Evolutionary conservation across 2,329 filamentous ascomycete species (phyloP).

Genomic region (Colletotrichum karsti): DNA sequence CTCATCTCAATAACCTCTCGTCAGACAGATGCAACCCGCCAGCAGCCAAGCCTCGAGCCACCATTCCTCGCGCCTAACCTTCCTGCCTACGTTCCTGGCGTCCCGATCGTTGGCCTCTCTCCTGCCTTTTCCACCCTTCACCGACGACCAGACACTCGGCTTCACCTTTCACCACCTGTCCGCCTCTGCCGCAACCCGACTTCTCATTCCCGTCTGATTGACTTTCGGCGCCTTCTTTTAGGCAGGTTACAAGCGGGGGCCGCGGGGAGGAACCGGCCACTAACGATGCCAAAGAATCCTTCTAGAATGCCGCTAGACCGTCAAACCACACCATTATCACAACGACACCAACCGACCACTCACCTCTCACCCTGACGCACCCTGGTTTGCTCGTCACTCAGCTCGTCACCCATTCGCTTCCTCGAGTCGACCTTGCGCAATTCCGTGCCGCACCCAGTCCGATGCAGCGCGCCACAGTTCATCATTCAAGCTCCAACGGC

Average conservation of each 20-base stretch:
- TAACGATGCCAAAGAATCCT: constrained; percentile 13
- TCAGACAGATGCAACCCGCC: not conserved
- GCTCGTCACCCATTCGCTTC: not conserved
- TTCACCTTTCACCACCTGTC: too few species aligned
- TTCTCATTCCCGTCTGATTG: too few species aligned
- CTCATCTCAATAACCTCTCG: not conserved
- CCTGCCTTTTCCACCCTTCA: not conserved
- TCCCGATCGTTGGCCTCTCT: too few species aligned
- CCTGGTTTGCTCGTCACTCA: not conserved
- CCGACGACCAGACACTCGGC: not conserved
- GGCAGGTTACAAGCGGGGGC: not conserved
- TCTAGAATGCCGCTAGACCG: constrained; percentile 23
- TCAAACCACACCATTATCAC: constrained; percentile 14
- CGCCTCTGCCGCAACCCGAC: too few species aligned
- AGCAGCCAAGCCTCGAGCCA: not conserved
- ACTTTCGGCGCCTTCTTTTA: not conserved
- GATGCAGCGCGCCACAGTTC: not conserved
- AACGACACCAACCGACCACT: constrained; percentile 4
- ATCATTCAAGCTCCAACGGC: not conserved
- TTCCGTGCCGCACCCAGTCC: not conserved
- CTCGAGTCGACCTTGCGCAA: not conserved
- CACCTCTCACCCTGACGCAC: not conserved
- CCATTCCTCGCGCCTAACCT: not conserved
- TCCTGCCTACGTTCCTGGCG: too few species aligned
- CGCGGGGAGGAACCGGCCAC: not conserved